phyloP scores from a whole-genome alignment of 2,329 filamentous ascomycete genomes.

The Thermoascus crustaceus region DNA sequence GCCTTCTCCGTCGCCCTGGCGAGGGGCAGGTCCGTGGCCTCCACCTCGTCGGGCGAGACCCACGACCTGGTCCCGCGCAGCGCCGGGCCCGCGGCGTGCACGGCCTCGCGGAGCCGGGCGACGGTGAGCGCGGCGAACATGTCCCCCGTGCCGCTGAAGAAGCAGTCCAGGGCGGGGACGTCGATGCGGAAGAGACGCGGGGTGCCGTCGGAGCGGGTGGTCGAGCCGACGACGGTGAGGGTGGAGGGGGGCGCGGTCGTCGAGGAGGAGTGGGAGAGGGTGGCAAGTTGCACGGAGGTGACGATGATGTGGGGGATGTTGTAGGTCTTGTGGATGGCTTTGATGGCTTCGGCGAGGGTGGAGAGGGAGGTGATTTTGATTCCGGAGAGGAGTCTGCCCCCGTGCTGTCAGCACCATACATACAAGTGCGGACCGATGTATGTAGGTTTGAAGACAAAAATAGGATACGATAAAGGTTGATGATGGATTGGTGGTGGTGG shows the following conservation, averaged over 20 bases:
- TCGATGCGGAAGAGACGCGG: constrained; percentile 83
- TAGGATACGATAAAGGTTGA: too few species aligned
- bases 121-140: constrained; percentile 95
- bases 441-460: too few species aligned
- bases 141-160: constrained; percentile 94
- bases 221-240: constrained; percentile 70
- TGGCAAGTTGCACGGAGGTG: constrained; percentile 70
- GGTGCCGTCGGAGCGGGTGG: constrained; percentile 51
- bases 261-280: constrained; percentile 37
- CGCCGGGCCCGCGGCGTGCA: constrained; percentile 38
- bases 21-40: constrained; percentile 65
- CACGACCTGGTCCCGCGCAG: constrained; percentile 57
- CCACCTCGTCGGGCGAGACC: constrained; percentile 66
- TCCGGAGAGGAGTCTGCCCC: constrained; percentile 73
- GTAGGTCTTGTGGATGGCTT: constrained; percentile 66
- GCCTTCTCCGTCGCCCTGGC: constrained; percentile 79
- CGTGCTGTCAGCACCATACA: neutral
- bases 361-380: constrained; percentile 69
- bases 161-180: constrained; percentile 80
- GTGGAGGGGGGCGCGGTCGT: constrained; percentile 31
- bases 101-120: constrained; percentile 77
- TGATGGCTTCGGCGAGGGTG: constrained; percentile 65
- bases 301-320: constrained; percentile 82
- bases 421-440: too few species aligned
- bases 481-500: too few species aligned